A percentile compares a stretch with the other conserved stretches of the same genome.
phyloP scores from a whole-genome alignment of 345 rosid genomes.

The Euphorbia peplus region DNA sequence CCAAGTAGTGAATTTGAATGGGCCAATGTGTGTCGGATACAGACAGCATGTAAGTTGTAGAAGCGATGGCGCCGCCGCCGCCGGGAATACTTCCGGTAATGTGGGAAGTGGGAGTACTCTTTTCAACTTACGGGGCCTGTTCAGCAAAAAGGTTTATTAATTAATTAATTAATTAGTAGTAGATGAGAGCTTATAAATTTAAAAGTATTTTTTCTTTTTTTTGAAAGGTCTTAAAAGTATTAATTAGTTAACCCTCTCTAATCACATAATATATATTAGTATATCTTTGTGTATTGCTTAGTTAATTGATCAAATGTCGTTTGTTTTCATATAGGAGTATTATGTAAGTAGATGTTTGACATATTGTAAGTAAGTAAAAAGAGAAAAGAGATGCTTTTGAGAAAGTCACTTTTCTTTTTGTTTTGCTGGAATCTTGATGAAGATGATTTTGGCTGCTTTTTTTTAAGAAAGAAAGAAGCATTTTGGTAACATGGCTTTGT shows the following conservation, averaged over 20 bases:
- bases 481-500: neutral
- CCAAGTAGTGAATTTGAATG: slow-evolving; percentile 49
- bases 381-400: too few relatives aligned
- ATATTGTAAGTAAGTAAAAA: too few relatives aligned
- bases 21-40: slow-evolving; percentile 59
- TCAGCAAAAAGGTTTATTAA: slow-evolving; percentile 49
- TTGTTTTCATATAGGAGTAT: neutral
- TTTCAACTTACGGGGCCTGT: slow-evolving; percentile 68
- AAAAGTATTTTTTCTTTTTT: too few relatives aligned
- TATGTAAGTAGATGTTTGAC: too few relatives aligned
- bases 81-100: neutral
- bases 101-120: slow-evolving; percentile 24
- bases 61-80: slow-evolving; percentile 30
- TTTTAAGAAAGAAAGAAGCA: neutral
- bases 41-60: slow-evolving; percentile 67
- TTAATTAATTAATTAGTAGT: too few relatives aligned
- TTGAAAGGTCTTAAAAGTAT: too few relatives aligned
- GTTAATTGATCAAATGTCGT: neutral
- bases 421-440: too few relatives aligned
- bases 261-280: too few relatives aligned
- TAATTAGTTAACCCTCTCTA: neutral
- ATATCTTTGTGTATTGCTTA: neutral
- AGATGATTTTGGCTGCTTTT: too few relatives aligned
- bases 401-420: too few relatives aligned
- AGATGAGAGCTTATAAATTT: too few relatives aligned